Evolutionary conservation across 2,329 filamentous ascomycete species (phyloP), one percentile per base, ranked within the genome.

Genomic region (Penicillium sp.): DNA sequence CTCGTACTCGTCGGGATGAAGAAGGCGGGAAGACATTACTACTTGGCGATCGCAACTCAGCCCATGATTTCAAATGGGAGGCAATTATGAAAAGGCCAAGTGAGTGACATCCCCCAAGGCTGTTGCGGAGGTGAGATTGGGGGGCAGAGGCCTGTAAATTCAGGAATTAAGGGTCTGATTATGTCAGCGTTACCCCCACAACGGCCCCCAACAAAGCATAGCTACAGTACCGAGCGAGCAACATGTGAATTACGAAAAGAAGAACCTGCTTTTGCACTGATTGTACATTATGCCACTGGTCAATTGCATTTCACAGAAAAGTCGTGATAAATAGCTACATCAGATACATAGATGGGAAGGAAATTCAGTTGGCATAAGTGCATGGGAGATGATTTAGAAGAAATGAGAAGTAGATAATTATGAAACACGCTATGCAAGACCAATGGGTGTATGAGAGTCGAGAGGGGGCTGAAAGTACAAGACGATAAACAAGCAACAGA

Each of bases 1-100:
- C 65, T 77, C 74, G 59, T 76, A 77, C 62, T 76, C 74, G 58
- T 77, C 73, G 16, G 74, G 74, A 55, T 75, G 70, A 24, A 75
- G 67, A 45, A 76, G 67, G 56, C 71, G 73, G 45, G 69, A 62
- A 55, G 73, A 69, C 75, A 77, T 77, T 55, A 53, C 62, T 59
- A 55, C 29, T 41, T 52, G 35, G 24, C n/a, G 26, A n/a, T 29
- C 45, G 1, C 24, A 13, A 47, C 26, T 22, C 45, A 47, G 26
- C 45, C 45, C 45, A 47, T 47, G n/a, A 3, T 47, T 47, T 21
- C 45, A 21, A 47, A 29, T 47, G 27, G 27, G 39, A 41, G 39
- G 19, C 19, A 14, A 41, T 41, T 5, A 22, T 21, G 39, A 41
- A 13, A 41, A 41, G 39, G 39, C 39, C 39, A 41, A 41, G 24